These are phyloP conservation scores for Claviceps sp. DNA, from an alignment of 2,329 filamentous ascomycete species.

Conservation along the genomic window DNA sequence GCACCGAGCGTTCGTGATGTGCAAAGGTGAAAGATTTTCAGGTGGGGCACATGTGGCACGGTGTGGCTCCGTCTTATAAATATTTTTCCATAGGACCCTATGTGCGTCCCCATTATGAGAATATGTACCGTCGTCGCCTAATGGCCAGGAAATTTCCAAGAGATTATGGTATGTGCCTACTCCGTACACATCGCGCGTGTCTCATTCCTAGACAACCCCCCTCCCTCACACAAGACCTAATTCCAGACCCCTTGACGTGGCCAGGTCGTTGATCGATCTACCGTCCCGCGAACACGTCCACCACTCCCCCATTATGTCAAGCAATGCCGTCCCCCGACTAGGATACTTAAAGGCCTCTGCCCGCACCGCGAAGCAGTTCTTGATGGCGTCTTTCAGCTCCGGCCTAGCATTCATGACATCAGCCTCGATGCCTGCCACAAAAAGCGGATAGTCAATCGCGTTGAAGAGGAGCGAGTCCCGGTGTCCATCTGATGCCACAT, in stretches of 20 bases:
- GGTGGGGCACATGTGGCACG: too few species aligned
- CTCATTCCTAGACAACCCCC: too few species aligned
- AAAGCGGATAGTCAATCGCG: conserved; percentile 2
- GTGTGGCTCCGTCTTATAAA: too few species aligned
- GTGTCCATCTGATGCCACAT: neutral
- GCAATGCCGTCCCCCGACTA: neutral
- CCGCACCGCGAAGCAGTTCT: conserved; percentile 1
- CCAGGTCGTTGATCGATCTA: neutral
- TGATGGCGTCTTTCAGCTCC: conserved; percentile 1
- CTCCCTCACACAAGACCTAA: neutral
- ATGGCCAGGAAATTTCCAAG: too few species aligned
- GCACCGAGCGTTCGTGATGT: too few species aligned
- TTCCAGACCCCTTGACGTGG: neutral
- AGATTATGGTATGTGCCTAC: too few species aligned
- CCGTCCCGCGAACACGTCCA: neutral
- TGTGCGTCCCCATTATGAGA: too few species aligned
- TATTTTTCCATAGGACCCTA: too few species aligned
- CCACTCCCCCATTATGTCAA: neutral
- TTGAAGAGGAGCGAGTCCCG: conserved; percentile 2
- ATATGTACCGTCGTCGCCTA: too few species aligned
- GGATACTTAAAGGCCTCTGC: neutral
- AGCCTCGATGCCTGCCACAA: neutral
- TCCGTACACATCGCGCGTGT: too few species aligned
- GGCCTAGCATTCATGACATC: neutral
- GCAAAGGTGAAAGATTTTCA: too few species aligned